Conservation (phyloP, 2,329 filamentous ascomycete species). For the Ophiostoma novo-ulmi region DNA sequence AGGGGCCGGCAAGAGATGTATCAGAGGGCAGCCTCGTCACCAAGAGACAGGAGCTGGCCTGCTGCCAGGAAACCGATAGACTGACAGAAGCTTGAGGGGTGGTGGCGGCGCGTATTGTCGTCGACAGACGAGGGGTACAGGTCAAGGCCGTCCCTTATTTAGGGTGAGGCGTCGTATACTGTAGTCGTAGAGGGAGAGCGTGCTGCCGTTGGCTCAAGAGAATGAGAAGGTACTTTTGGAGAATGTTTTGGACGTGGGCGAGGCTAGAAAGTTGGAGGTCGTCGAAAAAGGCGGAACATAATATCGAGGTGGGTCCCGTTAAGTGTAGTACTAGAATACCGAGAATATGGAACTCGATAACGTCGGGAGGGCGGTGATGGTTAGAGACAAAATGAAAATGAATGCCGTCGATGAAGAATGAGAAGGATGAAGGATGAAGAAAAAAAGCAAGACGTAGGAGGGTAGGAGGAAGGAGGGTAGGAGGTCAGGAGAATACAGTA, state of each 20-base stretch:
- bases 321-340: neutral
- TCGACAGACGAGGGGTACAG: neutral
- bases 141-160: neutral
- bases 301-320: neutral
- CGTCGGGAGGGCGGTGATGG: neutral
- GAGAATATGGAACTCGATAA: neutral
- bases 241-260: neutral
- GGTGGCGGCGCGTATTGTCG: neutral
- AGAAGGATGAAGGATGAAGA: neutral
- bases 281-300: neutral
- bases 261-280: neutral
- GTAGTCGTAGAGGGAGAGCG: neutral
- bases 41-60: neutral
- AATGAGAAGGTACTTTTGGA: neutral
- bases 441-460: neutral
- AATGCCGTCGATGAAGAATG: neutral
- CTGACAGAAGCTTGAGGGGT: neutral
- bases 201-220: neutral
- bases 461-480: neutral
- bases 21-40: slow-evolving; percentile 4
- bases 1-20: neutral
- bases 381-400: too few relatives aligned
- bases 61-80: neutral
- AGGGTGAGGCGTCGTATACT: neutral
- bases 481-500: neutral